These are phyloP conservation scores for Aspergillus melleus DNA, from an alignment of 2,329 filamentous ascomycete genomes.

Conservation along the genomic window DNA sequence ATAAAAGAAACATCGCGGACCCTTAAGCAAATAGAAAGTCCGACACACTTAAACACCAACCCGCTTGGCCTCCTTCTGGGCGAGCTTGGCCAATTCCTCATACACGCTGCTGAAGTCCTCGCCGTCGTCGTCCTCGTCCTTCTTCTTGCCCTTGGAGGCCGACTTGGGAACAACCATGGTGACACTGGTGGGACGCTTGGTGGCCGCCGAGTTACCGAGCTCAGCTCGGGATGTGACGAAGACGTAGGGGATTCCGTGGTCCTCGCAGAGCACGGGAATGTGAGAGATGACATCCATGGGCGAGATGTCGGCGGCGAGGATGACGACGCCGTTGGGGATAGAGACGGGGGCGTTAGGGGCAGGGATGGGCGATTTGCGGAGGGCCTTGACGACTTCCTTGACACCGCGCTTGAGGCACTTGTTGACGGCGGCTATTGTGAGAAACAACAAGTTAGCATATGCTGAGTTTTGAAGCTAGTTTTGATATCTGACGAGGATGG, in stretches of 20 bases:
- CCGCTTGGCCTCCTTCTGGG: conserved; percentile 58
- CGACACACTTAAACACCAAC: conserved; percentile 51
- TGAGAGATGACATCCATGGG: conserved; percentile 99
- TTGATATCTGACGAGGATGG: background rate
- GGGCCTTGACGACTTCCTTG: conserved; percentile 97
- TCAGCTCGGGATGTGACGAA: conserved; percentile 92
- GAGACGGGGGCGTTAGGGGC: conserved; percentile 63
- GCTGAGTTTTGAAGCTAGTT: background rate
- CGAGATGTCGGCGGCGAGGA: conserved; percentile 96
- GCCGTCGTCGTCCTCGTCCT: conserved; percentile 44
- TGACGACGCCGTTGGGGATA: conserved; percentile 71
- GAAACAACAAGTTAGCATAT: conserved; percentile 18
- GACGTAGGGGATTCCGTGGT: conserved; percentile 95
- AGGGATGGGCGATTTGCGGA: conserved; percentile 81
- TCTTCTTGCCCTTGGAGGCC: conserved; percentile 52
- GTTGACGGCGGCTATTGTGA: conserved; percentile 76
- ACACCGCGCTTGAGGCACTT: conserved; percentile 96
- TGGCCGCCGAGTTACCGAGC: conserved; percentile 88
- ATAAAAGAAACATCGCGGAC: conserved; percentile 22
- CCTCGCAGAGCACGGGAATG: conserved; percentile 95
- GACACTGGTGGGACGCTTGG: conserved; percentile 94
- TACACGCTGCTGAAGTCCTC: conserved; percentile 56
- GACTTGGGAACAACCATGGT: conserved; percentile 71
- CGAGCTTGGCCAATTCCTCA: conserved; percentile 59
- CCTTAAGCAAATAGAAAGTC: conserved; percentile 11